Evolutionary conservation across 108 stramenopile species (phyloP).

Genomic region (Skeletonema menzelii): DNA sequence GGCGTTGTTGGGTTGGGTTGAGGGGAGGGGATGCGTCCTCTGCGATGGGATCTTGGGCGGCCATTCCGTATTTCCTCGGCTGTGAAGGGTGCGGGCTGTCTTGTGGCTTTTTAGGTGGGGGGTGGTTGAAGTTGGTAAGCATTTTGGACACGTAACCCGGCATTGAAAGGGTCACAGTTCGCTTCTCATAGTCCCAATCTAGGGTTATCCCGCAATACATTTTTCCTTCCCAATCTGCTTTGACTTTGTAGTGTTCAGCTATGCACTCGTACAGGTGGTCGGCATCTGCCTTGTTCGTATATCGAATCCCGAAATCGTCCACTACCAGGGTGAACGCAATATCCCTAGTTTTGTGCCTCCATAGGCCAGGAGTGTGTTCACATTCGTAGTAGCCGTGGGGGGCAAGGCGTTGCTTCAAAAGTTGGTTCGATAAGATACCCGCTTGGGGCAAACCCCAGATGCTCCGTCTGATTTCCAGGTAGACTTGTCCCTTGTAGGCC

Average conservation of each 20-base stretch:
- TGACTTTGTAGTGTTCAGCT: constrained; percentile 8
- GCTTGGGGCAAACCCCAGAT: constrained; percentile 65
- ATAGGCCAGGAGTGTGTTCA: constrained; percentile 47
- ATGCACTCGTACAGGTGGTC: constrained; percentile 1
- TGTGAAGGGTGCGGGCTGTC: constrained; percentile 24
- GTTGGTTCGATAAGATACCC: constrained; percentile 34
- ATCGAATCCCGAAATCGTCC: constrained; percentile 42
- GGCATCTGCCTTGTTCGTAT: constrained; percentile 1
- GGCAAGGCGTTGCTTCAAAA: background rate
- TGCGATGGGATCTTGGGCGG: constrained; percentile 24
- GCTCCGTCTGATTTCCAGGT: constrained; percentile 20
- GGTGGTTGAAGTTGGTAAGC: constrained; percentile 29
- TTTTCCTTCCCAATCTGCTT: constrained; percentile 27
- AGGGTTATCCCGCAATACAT: constrained; percentile 42
- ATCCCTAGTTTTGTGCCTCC: constrained; percentile 24
- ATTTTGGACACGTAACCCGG: constrained; percentile 53
- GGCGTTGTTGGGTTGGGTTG: constrained; percentile 4
- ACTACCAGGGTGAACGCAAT: constrained; percentile 28
- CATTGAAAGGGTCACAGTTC: constrained; percentile 42
- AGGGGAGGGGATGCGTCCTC: constrained; percentile 19
- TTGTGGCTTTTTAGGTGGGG: constrained; percentile 30
- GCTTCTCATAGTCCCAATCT: constrained; percentile 45
- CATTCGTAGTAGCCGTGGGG: constrained; percentile 30
- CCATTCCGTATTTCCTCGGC: constrained; percentile 29
- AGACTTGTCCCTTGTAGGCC: constrained; percentile 1